These are phyloP conservation scores for Neospermospora avenae DNA, from an alignment of 2,329 filamentous ascomycete genomes.

Conservation along the genomic window DNA sequence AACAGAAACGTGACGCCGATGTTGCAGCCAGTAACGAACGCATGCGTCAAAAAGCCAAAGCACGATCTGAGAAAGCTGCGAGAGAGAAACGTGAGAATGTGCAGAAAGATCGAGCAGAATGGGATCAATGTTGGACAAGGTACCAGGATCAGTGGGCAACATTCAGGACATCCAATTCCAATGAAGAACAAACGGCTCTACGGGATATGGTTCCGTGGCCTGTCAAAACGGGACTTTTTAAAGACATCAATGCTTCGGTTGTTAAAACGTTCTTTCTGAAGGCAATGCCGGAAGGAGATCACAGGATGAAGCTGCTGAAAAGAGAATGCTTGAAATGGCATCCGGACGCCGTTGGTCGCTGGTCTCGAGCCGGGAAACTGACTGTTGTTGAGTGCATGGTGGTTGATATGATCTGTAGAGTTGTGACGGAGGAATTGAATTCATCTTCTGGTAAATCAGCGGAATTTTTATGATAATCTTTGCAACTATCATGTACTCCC, in stretches of 20 bases:
- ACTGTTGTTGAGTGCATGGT: constrained; percentile 5
- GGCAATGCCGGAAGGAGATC: constrained; percentile 7
- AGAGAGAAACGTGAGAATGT: constrained; percentile 12
- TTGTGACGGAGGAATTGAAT: constrained; percentile 13
- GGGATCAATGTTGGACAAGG: constrained; percentile 14
- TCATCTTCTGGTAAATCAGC: constrained; percentile 5
- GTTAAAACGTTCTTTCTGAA: constrained; percentile 19
- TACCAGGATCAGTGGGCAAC: constrained; percentile 15
- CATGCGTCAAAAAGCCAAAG: constrained; percentile 20
- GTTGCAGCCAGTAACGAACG: constrained; percentile 15
- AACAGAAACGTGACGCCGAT: constrained; percentile 6
- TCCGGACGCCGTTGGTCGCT: constrained; percentile 11
- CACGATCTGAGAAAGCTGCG: constrained; percentile 12
- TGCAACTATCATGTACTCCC: too few species aligned
- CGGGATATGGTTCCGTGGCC: constrained; percentile 21
- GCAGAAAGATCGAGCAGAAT: constrained; percentile 18
- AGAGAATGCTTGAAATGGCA: constrained; percentile 22
- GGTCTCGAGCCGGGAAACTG: not conserved
- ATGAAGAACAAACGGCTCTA: not conserved
- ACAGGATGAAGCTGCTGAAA: constrained; percentile 8
- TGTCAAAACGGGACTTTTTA: constrained; percentile 17
- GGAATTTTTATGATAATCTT: constrained; percentile 7
- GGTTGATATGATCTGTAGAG: constrained; percentile 13
- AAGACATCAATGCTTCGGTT: constrained; percentile 14
- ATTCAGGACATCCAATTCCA: constrained; percentile 8